Evolutionary conservation across 139 green algal genomes (phyloP).

Genomic region (Coelastrella sp.): DNA sequence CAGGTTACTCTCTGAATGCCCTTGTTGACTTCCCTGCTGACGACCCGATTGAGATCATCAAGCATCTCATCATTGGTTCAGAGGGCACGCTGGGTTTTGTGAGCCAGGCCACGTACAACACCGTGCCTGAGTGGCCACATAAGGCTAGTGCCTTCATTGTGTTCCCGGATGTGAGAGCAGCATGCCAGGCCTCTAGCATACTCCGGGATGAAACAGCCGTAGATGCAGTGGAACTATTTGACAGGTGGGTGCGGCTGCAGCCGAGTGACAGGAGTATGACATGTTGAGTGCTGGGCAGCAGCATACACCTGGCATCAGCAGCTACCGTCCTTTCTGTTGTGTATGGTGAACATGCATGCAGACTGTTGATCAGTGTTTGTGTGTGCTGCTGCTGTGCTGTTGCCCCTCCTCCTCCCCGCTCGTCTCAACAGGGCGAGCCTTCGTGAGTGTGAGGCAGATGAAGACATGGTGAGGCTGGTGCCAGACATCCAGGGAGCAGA

Average conservation of each 20-base stretch:
- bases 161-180: constrained; percentile 90
- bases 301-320: too few species aligned
- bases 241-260: constrained; percentile 55
- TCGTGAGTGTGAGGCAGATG: constrained; percentile 84
- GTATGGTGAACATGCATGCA: too few species aligned
- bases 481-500: constrained; percentile 86
- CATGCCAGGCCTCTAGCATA: constrained; percentile 82
- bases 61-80: constrained; percentile 93
- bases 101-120: constrained; percentile 89
- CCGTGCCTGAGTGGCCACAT: constrained; percentile 75
- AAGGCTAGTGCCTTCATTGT: constrained; percentile 90
- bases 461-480: constrained; percentile 85
- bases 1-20: constrained; percentile 90
- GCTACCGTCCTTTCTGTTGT: too few species aligned
- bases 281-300: too few species aligned
- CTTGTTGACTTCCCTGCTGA: constrained; percentile 93
- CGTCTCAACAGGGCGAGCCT: constrained; percentile 63
- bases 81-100: constrained; percentile 97
- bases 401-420: not conserved
- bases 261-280: not conserved
- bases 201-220: constrained; percentile 90
- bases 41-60: constrained; percentile 97
- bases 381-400: not conserved
- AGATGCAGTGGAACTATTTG: constrained; percentile 98
- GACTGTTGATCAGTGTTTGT: too few species aligned